Evolutionary conservation across 192 early-diverging fungal genomes (phyloP).

Genomic region (Podila horticola): DNA sequence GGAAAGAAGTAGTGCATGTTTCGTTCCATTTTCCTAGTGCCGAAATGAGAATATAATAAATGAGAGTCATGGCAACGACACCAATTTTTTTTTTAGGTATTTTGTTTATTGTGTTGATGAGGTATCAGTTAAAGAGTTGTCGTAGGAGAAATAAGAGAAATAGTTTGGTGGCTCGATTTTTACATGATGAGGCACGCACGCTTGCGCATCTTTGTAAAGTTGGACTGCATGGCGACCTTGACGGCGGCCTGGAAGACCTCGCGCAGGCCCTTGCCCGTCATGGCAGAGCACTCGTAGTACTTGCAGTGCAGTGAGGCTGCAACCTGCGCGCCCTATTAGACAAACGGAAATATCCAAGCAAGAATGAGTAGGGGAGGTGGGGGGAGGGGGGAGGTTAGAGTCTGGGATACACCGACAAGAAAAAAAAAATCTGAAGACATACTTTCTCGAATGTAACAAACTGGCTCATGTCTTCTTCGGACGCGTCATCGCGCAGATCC

Average conservation of each 20-base stretch:
- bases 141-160: not conserved
- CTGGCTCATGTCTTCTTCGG: slow-evolving; percentile 20
- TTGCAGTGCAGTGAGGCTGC: slow-evolving; percentile 57
- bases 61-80: too few relatives aligned
- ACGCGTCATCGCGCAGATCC: slow-evolving; percentile 49
- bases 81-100: too few relatives aligned
- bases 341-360: slow-evolving; percentile 4
- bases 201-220: slow-evolving; percentile 54
- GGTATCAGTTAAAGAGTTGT: not conserved
- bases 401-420: not conserved
- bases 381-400: not conserved
- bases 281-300: slow-evolving; percentile 66
- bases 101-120: too few relatives aligned
- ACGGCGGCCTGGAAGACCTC: slow-evolving; percentile 61
- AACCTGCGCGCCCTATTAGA: slow-evolving; percentile 51
- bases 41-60: too few relatives aligned
- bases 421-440: slow-evolving; percentile 4
- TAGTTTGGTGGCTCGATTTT: not conserved
- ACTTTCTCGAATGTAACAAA: slow-evolving; percentile 30
- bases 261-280: slow-evolving; percentile 49
- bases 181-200: slow-evolving; percentile 55
- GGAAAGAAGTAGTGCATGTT: too few relatives aligned
- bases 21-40: too few relatives aligned
- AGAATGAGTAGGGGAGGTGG: too few relatives aligned
- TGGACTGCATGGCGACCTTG: slow-evolving; percentile 53